Evolutionary conservation across 73 alveolate species (phyloP).

Genomic region (Stentor roeselii): DNA sequence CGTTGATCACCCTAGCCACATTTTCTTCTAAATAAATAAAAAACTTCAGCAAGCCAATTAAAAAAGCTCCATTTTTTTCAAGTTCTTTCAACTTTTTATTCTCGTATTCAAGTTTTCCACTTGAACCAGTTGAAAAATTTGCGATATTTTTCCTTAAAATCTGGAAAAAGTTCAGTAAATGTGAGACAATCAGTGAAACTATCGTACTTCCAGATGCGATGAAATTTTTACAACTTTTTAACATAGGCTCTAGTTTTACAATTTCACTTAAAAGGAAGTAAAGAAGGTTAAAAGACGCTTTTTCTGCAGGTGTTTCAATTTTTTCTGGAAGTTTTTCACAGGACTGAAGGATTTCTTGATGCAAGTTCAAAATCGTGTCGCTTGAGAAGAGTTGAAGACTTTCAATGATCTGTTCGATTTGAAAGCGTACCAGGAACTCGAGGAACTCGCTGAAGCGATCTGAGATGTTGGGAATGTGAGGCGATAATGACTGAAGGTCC

Average conservation of each 20-base stretch:
- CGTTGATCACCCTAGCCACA: not conserved
- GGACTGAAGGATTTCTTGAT: not conserved
- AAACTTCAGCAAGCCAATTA: conserved; percentile 16
- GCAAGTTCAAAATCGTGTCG: not conserved
- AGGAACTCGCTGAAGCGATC: conserved; percentile 2
- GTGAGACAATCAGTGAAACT: conserved; percentile 19
- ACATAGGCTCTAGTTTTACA: conserved; percentile 5
- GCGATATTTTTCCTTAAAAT: not conserved
- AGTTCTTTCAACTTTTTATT: not conserved
- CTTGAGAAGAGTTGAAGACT: not conserved
- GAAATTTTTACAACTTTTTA: not conserved
- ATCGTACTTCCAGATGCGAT: conserved; percentile 15
- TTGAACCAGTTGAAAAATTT: not conserved
- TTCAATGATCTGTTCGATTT: conserved; percentile 12
- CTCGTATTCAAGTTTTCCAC: not conserved
- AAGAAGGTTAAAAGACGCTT: conserved; percentile 1
- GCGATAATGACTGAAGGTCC: not conserved
- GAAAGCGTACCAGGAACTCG: not conserved
- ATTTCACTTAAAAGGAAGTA: not conserved
- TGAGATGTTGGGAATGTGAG: not conserved
- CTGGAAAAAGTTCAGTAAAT: conserved; percentile 24
- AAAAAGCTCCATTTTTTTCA: conserved; percentile 13
- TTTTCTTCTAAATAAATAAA: conserved; percentile 22
- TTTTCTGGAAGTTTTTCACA: not conserved
- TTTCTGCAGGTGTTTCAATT: conserved; percentile 12